These are phyloP conservation scores for Podospora appendiculata DNA, from an alignment of 495 filamentous ascomycete species.

Conservation along the genomic window DNA sequence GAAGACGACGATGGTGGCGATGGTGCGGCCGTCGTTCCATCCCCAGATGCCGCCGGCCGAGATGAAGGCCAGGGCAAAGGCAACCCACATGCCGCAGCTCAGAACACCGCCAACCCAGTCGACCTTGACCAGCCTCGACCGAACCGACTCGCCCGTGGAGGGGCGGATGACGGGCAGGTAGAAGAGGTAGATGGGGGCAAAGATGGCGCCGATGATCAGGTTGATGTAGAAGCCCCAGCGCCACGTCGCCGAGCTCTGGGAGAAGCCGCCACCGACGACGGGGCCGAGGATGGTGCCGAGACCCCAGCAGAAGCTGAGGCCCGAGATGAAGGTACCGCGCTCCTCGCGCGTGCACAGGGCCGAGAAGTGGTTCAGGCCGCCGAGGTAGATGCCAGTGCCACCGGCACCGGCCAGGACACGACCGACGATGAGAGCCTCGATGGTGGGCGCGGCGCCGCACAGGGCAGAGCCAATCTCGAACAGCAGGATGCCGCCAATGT, in stretches of 20 bases:
- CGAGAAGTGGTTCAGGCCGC: constrained; percentile 35
- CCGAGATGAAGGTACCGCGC: constrained; percentile 39
- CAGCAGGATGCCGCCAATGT: constrained; percentile 36
- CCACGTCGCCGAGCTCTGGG: constrained; percentile 43
- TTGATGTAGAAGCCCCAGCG: constrained; percentile 69
- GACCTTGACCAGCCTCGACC: constrained; percentile 26
- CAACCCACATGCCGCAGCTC: constrained; percentile 28
- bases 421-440: constrained; percentile 38
- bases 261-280: constrained; percentile 56
- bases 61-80: constrained; percentile 42
- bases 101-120: constrained; percentile 38
- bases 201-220: constrained; percentile 45
- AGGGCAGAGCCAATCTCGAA: constrained; percentile 48
- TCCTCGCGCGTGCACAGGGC: constrained; percentile 35
- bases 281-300: constrained; percentile 49
- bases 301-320: constrained; percentile 40
- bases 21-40: constrained; percentile 45
- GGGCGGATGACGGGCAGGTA: constrained; percentile 42
- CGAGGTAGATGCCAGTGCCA: constrained; percentile 46
- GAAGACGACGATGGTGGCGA: constrained; percentile 43
- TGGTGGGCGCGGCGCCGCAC: constrained; percentile 28
- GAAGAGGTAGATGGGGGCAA: constrained; percentile 50
- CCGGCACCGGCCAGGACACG: constrained; percentile 35
- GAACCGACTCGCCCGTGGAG: constrained; percentile 21
- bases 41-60: constrained; percentile 48